These are phyloP conservation scores for Austroboletus novae-zelandiae DNA, from an alignment of 1,284 basidiomycete genomes.

Conservation along the genomic window DNA sequence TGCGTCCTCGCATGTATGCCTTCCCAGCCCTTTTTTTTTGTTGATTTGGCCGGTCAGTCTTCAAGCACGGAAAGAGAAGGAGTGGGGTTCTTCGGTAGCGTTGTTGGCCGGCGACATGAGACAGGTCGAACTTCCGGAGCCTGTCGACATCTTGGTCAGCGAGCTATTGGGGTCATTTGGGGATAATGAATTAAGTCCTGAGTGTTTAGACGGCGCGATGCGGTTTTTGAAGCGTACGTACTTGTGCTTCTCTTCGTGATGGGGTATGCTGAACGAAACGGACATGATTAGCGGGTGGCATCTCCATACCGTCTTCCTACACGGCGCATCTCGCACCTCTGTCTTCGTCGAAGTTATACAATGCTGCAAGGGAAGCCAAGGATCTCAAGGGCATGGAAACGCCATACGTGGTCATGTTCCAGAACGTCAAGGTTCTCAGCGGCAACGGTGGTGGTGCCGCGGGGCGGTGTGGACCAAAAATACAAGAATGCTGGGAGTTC, in stretches of 20 bases:
- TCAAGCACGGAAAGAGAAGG: conserved; percentile 73
- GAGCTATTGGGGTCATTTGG: conserved; percentile 97
- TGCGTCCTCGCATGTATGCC: conserved; percentile 40
- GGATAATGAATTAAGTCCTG: conserved; percentile 97
- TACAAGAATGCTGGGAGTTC: conserved; percentile 98
- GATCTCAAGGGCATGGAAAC: conserved; percentile 78
- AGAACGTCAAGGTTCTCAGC: conserved; percentile 85
- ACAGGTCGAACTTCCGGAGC: conserved; percentile 72
- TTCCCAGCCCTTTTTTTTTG: conserved; percentile 8
- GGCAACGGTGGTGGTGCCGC: conserved; percentile 61
- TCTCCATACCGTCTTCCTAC: conserved; percentile 96
- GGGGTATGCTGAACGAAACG: conserved; percentile 7
- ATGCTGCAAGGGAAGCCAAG: conserved; percentile 67
- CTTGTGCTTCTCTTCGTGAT: conserved; percentile 1
- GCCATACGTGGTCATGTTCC: conserved; percentile 98
- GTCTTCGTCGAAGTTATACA: conserved; percentile 89
- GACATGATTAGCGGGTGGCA: conserved; percentile 68
- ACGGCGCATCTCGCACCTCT: conserved; percentile 93
- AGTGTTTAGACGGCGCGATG: conserved; percentile 95
- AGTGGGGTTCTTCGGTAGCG: conserved; percentile 84
- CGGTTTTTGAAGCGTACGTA: conserved; percentile 82
- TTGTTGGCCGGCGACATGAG: conserved; percentile 96
- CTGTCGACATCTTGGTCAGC: conserved; percentile 92
- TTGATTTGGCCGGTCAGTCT: conserved; percentile 49
- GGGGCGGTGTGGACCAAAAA: conserved; percentile 71